Percentiles rank a stretch among this genome's conserved stretches.
Evolutionary conservation across 1,284 basidiomycete species (phyloP).

Genomic region (Vanrija pseudolonga): DNA sequence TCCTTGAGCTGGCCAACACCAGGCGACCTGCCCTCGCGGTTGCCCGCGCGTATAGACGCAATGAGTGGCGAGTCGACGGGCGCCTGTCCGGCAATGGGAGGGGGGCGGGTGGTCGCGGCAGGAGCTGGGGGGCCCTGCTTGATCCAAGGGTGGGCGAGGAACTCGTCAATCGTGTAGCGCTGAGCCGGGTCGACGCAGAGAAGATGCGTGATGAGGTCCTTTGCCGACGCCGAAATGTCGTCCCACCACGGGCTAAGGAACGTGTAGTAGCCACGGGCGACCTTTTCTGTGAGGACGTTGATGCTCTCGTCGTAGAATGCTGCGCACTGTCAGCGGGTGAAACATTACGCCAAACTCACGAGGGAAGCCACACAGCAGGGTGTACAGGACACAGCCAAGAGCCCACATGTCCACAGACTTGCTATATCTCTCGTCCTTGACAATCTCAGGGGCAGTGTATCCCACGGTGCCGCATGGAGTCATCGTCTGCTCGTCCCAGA

Average conservation of each 20-base stretch:
- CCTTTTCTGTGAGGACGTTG: slow-evolving; percentile 96
- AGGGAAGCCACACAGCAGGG: slow-evolving; percentile 95
- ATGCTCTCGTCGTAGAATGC: slow-evolving; percentile 99
- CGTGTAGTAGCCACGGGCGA: slow-evolving; percentile 94
- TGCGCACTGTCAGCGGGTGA: slow-evolving; percentile 21
- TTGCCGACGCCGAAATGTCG: slow-evolving; percentile 81
- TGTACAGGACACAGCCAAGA: slow-evolving; percentile 96
- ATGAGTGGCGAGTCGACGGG: slow-evolving; percentile 90
- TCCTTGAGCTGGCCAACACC: slow-evolving; percentile 90
- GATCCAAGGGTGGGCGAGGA: slow-evolving; percentile 91
- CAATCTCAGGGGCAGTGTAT: slow-evolving; percentile 98
- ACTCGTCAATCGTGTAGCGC: slow-evolving; percentile 97
- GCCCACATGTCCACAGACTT: slow-evolving; percentile 99
- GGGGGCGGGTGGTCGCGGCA: not conserved
- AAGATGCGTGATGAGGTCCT: slow-evolving; percentile 91
- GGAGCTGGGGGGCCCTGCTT: slow-evolving; percentile 51
- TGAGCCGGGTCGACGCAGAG: slow-evolving; percentile 93
- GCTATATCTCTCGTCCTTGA: slow-evolving; percentile 97
- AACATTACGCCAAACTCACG: slow-evolving; percentile 45
- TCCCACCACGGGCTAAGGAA: slow-evolving; percentile 99
- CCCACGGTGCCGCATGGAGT: slow-evolving; percentile 99
- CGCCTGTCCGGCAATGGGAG: slow-evolving; percentile 47
- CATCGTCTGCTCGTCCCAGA: slow-evolving; percentile 99
- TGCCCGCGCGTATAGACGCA: slow-evolving; percentile 67
- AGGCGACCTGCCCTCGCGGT: slow-evolving; percentile 78